Percentiles rank a stretch among this genome's conserved stretches.
Evolutionary conservation across 805 yeast genomes (phyloP).

Genomic region (Dipodascus albidus): DNA sequence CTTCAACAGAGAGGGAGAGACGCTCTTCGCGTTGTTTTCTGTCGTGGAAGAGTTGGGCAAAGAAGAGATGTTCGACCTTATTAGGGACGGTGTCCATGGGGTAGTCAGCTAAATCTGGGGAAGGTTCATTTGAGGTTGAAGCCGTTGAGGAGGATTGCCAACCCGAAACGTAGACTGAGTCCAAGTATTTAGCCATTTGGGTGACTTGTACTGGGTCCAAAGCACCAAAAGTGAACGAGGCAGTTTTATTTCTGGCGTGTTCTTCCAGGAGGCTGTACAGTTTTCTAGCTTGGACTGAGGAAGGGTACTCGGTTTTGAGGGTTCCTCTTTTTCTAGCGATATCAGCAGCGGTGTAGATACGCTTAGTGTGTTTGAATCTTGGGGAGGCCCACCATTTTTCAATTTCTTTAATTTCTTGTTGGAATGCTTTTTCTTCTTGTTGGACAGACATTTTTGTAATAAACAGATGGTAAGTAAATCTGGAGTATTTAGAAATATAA

Average conservation of each 20-base stretch:
- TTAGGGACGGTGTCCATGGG: conserved; percentile 98
- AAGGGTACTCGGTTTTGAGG: conserved; percentile 61
- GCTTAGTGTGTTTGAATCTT: conserved; percentile 80
- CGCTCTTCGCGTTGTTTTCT: conserved; percentile 89
- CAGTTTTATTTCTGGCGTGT: conserved; percentile 62
- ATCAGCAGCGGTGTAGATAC: conserved; percentile 80
- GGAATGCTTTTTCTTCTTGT: conserved; percentile 53
- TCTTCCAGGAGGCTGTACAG: conserved; percentile 56
- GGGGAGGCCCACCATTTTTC: conserved; percentile 89
- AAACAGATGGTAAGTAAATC: background rate
- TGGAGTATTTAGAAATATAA: background rate
- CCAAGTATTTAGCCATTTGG: conserved; percentile 94
- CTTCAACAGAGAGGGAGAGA: conserved; percentile 40
- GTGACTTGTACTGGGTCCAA: conserved; percentile 91
- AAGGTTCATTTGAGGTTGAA: conserved; percentile 93
- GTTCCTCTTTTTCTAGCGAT: conserved; percentile 85
- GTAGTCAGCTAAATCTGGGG: conserved; percentile 96
- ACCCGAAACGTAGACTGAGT: conserved; percentile 87
- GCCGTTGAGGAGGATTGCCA: conserved; percentile 99
- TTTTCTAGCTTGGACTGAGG: conserved; percentile 72
- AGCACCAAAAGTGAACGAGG: conserved; percentile 89
- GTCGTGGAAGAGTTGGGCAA: conserved; percentile 95
- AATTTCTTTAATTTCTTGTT: conserved; percentile 59
- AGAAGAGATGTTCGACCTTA: conserved; percentile 93
- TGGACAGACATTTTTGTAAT: conserved; percentile 36